A percentile compares a stretch with the other conserved stretches of the same genome.
Evolutionary conservation across 2,329 filamentous ascomycete species (phyloP).

Genomic region (Aspergillus floridensis): DNA sequence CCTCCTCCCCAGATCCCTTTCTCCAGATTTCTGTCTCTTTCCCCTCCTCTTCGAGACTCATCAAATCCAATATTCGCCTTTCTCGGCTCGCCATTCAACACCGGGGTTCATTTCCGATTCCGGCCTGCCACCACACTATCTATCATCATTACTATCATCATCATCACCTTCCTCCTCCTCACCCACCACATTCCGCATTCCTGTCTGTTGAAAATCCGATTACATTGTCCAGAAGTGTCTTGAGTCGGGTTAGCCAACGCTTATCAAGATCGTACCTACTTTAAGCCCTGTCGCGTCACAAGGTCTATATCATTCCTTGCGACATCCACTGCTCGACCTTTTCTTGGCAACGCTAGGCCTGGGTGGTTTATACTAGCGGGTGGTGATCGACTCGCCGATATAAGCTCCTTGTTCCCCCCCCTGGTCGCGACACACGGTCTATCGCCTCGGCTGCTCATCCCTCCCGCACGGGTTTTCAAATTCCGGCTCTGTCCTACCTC

Average conservation of each 20-base stretch:
- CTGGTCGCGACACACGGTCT: constrained; percentile 22
- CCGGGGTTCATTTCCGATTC: constrained; percentile 8
- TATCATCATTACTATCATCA: neutral
- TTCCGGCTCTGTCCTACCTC: constrained; percentile 17
- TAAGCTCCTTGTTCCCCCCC: constrained; percentile 20
- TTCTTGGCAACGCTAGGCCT: constrained; percentile 16
- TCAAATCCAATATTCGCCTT: constrained; percentile 14
- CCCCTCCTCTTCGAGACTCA: constrained; percentile 18
- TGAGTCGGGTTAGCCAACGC: neutral
- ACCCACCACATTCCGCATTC: constrained; percentile 6
- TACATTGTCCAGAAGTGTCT: neutral
- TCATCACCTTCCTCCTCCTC: neutral
- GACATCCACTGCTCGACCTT: constrained; percentile 11
- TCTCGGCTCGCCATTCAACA: constrained; percentile 9
- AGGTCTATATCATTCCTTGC: constrained; percentile 15
- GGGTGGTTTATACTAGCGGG: constrained; percentile 17
- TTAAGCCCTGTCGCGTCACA: constrained; percentile 1
- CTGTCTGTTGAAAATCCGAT: constrained; percentile 12
- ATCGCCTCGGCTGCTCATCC: constrained; percentile 22
- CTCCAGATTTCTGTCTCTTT: constrained; percentile 25
- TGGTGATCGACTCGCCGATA: constrained; percentile 30
- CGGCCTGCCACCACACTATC: constrained; percentile 1
- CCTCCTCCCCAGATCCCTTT: constrained; percentile 27
- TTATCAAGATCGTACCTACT: neutral
- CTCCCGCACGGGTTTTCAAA: constrained; percentile 14